Percentiles rank a stretch among this genome's conserved stretches.
Conservation (phyloP, 352 stramenopile species). For the Phytophthora sp. region DNA sequence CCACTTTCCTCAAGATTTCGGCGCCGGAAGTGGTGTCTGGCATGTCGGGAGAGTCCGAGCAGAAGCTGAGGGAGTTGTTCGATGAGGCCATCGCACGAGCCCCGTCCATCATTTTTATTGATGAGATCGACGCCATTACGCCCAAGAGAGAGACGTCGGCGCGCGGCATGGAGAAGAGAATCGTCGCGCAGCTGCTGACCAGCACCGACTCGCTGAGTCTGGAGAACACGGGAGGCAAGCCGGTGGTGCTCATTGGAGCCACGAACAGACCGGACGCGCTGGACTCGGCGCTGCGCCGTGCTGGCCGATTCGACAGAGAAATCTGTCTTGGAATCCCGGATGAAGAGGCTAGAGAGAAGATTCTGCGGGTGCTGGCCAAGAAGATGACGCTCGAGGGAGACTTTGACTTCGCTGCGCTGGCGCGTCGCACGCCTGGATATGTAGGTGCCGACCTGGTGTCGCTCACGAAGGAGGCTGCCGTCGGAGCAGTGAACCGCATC, state of each 20-base stretch:
- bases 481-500: constrained; percentile 98
- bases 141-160: constrained; percentile 93
- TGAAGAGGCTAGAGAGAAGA: constrained; percentile 93
- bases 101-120: constrained; percentile 98
- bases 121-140: constrained; percentile 98
- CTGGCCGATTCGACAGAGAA: constrained; percentile 98
- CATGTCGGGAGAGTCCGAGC: constrained; percentile 92
- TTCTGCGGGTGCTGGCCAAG: constrained; percentile 93
- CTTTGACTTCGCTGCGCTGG: constrained; percentile 95
- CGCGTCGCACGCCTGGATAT: constrained; percentile 95
- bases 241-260: constrained; percentile 97
- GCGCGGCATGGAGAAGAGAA: constrained; percentile 96
- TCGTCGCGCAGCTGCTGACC: constrained; percentile 96
- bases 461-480: constrained; percentile 98
- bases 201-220: constrained; percentile 92
- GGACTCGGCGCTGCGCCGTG: constrained; percentile 95
- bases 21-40: constrained; percentile 95
- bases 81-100: constrained; percentile 95
- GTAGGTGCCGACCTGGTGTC: constrained; percentile 98
- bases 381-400: constrained; percentile 95
- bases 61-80: constrained; percentile 93
- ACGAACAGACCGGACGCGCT: constrained; percentile 98
- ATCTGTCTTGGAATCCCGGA: constrained; percentile 98
- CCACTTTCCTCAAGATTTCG: constrained; percentile 88
- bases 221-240: constrained; percentile 88